These are phyloP conservation scores for Debaryomyces sp. DNA, from an alignment of 1,139 yeast species.

Conservation along the genomic window DNA sequence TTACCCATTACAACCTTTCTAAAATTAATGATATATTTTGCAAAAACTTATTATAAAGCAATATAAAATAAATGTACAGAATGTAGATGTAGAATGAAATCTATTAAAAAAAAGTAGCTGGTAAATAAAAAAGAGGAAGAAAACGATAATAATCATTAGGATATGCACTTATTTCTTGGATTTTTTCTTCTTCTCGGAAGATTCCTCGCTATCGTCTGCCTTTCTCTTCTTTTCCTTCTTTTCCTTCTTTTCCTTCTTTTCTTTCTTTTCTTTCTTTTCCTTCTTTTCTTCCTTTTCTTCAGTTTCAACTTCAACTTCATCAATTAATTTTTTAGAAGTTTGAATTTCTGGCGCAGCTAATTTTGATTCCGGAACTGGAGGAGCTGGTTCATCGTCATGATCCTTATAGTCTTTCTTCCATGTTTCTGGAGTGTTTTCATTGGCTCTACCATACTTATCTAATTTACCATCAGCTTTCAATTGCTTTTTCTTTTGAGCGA, in stretches of 20 bases:
- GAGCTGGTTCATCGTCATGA: slow-evolving; percentile 68
- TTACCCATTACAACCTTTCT: not conserved
- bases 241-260: slow-evolving; percentile 67
- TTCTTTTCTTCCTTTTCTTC: slow-evolving; percentile 34
- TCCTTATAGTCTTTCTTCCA: slow-evolving; percentile 92
- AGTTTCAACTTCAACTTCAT: slow-evolving; percentile 34
- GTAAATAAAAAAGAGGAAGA: slow-evolving; percentile 4
- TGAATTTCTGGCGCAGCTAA: slow-evolving; percentile 54
- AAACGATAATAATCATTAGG: slow-evolving; percentile 7
- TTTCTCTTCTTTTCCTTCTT: slow-evolving; percentile 61
- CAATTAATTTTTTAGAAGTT: slow-evolving; percentile 50
- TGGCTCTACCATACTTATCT: slow-evolving; percentile 91
- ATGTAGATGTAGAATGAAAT: slow-evolving; percentile 10
- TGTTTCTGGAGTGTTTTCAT: slow-evolving; percentile 88
- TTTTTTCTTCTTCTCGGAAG: slow-evolving; percentile 47
- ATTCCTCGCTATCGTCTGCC: slow-evolving; percentile 61
- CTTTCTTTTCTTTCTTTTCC: slow-evolving; percentile 65
- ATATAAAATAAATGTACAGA: slow-evolving; percentile 20
- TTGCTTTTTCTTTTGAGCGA: slow-evolving; percentile 98
- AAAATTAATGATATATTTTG: slow-evolving; percentile 6
- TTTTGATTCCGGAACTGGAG: slow-evolving; percentile 50
- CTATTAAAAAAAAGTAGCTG: slow-evolving; percentile 7
- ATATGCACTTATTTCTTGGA: slow-evolving; percentile 32
- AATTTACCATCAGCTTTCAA: slow-evolving; percentile 96
- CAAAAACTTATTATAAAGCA: slow-evolving; percentile 2